Percentiles rank a stretch among this genome's conserved stretches.
These are phyloP conservation scores for Agroathelia rolfsii DNA, from an alignment of 1,284 basidiomycete genomes.

Conservation along the genomic window DNA sequence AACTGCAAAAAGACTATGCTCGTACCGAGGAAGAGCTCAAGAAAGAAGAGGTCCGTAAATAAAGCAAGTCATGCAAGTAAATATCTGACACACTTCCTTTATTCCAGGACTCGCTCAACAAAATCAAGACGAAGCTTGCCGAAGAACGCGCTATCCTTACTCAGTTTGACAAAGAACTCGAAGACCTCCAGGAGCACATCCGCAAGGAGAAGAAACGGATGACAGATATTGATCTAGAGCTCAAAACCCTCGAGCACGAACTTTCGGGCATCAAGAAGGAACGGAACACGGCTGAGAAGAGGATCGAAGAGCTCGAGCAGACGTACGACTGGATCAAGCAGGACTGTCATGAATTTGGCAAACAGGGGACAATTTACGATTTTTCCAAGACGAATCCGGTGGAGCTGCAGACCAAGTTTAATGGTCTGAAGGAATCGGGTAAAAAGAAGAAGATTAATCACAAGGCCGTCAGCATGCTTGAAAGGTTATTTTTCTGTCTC, in stretches of 20 bases:
- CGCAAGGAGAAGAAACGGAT: slow-evolving; percentile 76
- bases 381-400: slow-evolving; percentile 68
- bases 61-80: too few species aligned
- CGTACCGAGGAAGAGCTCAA: slow-evolving; percentile 45
- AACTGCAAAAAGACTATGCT: slow-evolving; percentile 56
- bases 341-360: slow-evolving; percentile 83
- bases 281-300: too few species aligned
- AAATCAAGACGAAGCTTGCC: slow-evolving; percentile 65
- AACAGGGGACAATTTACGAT: slow-evolving; percentile 75
- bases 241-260: slow-evolving; percentile 40
- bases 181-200: slow-evolving; percentile 72
- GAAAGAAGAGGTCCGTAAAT: slow-evolving; percentile 44
- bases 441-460: slow-evolving; percentile 95
- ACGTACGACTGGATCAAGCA: slow-evolving; percentile 84
- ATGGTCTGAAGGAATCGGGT: slow-evolving; percentile 70
- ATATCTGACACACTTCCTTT: slow-evolving; percentile 2
- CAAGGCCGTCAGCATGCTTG: slow-evolving; percentile 95
- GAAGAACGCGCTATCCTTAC: slow-evolving; percentile 81
- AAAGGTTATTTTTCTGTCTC: slow-evolving; percentile 45
- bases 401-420: slow-evolving; percentile 56
- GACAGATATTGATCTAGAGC: slow-evolving; percentile 58
- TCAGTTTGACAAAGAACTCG: slow-evolving; percentile 83
- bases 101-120: slow-evolving; percentile 42
- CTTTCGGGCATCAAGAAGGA: slow-evolving; percentile 33
- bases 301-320: slow-evolving; percentile 65